A percentile compares a stretch with the other conserved stretches of the same genome.
phyloP scores from a whole-genome alignment of 2,329 filamentous ascomycete genomes.

The Claviceps purpurea region DNA sequence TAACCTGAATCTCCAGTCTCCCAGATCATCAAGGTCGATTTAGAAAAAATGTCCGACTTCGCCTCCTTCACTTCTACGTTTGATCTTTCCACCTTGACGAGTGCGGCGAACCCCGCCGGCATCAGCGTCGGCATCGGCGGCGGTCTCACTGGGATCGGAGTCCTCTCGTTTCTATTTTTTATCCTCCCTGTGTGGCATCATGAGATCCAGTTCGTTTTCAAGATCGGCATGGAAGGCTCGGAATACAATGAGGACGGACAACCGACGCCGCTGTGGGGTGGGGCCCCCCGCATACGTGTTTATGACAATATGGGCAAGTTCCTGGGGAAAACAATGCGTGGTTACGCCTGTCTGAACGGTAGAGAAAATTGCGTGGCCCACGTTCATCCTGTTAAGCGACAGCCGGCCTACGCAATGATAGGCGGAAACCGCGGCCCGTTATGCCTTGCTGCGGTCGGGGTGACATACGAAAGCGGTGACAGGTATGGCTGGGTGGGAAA shows the following conservation, averaged over 20 bases:
- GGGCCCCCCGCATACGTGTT: background rate
- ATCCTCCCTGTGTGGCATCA: background rate
- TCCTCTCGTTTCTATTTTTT: background rate
- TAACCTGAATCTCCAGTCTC: too few species aligned
- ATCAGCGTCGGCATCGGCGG: background rate
- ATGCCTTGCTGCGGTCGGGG: background rate
- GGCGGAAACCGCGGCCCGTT: background rate
- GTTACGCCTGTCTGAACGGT: background rate
- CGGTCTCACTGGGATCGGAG: background rate
- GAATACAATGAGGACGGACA: background rate
- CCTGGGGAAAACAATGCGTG: background rate
- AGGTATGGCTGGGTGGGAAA: slow-evolving; percentile 2
- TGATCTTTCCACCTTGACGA: too few species aligned
- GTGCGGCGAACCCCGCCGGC: too few species aligned
- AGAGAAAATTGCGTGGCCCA: background rate
- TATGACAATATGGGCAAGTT: background rate
- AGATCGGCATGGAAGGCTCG: background rate
- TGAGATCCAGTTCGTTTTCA: background rate
- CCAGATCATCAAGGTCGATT: too few species aligned
- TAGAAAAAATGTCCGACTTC: too few species aligned
- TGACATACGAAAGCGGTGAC: background rate
- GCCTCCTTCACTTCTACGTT: too few species aligned
- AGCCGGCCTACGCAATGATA: background rate
- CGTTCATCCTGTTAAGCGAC: background rate
- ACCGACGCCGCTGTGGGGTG: too few species aligned